Evolutionary conservation across 139 green algal species (phyloP), one percentile per base, ranked within the genome.

Genomic region (Chloropicon primus): DNA sequence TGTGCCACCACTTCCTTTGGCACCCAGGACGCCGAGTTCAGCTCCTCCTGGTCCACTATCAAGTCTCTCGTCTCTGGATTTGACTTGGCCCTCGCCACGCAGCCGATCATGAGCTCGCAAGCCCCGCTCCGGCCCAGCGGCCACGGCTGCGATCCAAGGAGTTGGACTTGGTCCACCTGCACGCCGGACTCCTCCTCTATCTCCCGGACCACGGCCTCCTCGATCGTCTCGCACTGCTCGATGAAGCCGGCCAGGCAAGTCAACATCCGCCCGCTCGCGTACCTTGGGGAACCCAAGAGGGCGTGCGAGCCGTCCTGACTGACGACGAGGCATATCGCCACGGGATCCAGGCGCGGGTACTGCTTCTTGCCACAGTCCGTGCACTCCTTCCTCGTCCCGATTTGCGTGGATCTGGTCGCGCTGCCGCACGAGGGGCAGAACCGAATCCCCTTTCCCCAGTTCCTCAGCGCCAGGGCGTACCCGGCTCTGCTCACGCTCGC

Each of bases 91-190:
- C 88, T 84, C 2, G 88, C 91, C n/a, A 94, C 82, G 82, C 88
- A 94, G 1, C 90, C 91, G 25, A 96, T 89, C 91, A 96, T 95
- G 25, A 96, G 87, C 88, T 96, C 91, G 53, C 88, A 93, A 1
- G 82, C 84, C 41, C 41, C 41, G 17, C 10, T 1, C 90, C 89
- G 24, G 72, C 89, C 89, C 0, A 93, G 86, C 1, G 90, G 89
- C 90, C 90, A 94, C 0, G 90, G 89, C 83, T 94, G 90, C 0
- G 80, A 86, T 26, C 88, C 84, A 10, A 80, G 22, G 22, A 74
- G 26, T 27, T 74, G 76, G 54, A 80, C 2, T 22, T 17, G 41
- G 17, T 17, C 41, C 41, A 62, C 89, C 28, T 62, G 17, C 72
- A 92, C 77, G 0, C 85, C 81, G 1, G 87, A 83, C 79, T 94